phyloP scores from a whole-genome alignment of 202 grass and related monocot genomes.

The Tripidium arundinaceum region DNA sequence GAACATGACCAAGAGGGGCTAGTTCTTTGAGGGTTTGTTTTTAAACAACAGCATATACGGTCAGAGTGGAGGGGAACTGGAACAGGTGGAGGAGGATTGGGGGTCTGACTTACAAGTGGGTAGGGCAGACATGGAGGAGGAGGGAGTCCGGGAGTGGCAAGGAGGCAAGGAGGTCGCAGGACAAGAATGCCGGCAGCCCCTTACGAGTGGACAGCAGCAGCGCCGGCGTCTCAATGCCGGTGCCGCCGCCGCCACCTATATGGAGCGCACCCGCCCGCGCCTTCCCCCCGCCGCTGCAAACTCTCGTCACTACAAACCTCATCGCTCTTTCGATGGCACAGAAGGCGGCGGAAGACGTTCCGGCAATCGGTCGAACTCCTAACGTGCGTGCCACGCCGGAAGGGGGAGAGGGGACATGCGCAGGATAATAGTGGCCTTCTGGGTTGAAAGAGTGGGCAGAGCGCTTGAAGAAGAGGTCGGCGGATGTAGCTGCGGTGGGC shows the following conservation, averaged over 20 bases:
- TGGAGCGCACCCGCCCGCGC: slow-evolving; percentile 64
- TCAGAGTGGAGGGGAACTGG: not conserved
- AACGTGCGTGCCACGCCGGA: not conserved
- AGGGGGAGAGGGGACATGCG: not conserved
- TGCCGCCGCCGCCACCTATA: slow-evolving; percentile 30
- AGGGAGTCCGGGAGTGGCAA: slow-evolving; percentile 74
- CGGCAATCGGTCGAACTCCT: slow-evolving; percentile 16
- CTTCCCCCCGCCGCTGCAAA: slow-evolving; percentile 51
- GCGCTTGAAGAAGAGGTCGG: not conserved
- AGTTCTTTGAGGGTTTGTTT: not conserved
- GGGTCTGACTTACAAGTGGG: slow-evolving; percentile 94
- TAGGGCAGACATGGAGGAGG: slow-evolving; percentile 73
- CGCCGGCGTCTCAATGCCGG: slow-evolving; percentile 63
- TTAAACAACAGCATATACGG: not conserved
- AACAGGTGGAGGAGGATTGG: not conserved
- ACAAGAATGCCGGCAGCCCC: slow-evolving; percentile 68
- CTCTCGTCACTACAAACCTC: slow-evolving; percentile 63
- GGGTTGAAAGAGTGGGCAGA: not conserved
- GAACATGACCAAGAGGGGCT: not conserved
- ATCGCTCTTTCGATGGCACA: slow-evolving; percentile 14
- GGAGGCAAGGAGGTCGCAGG: slow-evolving; percentile 59
- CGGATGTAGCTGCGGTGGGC: not conserved
- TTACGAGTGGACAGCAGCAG: slow-evolving; percentile 70
- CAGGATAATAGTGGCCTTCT: not conserved
- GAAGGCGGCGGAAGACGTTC: not conserved